phyloP scores from a whole-genome alignment of 768 basidiomycete species.

The Holtermanniella nyarrowii region DNA sequence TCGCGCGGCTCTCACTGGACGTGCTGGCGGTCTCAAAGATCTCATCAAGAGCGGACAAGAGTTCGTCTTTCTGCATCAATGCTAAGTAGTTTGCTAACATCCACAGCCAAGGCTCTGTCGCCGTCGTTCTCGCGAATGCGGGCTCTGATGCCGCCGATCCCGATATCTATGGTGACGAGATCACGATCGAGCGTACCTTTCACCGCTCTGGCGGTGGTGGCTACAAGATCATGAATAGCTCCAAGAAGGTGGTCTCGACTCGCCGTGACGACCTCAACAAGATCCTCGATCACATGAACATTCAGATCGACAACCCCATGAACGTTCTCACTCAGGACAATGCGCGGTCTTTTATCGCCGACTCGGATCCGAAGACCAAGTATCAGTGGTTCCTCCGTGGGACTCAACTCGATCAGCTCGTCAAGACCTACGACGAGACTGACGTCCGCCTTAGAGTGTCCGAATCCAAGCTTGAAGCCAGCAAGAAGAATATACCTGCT shows the following conservation, averaged over 20 bases:
- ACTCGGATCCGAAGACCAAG: constrained; percentile 69
- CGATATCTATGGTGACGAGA: constrained; percentile 73
- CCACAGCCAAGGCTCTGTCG: constrained; percentile 59
- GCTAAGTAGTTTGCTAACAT: neutral
- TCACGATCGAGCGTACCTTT: constrained; percentile 72
- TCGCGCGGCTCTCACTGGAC: constrained; percentile 81
- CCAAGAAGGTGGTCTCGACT: constrained; percentile 55
- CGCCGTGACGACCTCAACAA: constrained; percentile 76
- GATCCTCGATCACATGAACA: constrained; percentile 91
- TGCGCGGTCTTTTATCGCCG: constrained; percentile 72
- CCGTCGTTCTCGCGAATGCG: constrained; percentile 73
- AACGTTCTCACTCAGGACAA: constrained; percentile 61
- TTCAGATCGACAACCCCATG: constrained; percentile 66
- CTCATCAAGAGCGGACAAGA: constrained; percentile 74
- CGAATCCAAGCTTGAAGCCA: neutral
- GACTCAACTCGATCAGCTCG: constrained; percentile 78
- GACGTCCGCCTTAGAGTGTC: constrained; percentile 48
- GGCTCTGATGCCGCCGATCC: constrained; percentile 82
- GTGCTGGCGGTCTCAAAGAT: constrained; percentile 70
- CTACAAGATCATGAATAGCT: constrained; percentile 57
- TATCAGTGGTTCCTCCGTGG: constrained; percentile 96
- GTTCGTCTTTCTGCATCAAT: constrained; percentile 45
- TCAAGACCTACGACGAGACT: constrained; percentile 72
- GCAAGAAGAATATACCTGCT: constrained; percentile 54
- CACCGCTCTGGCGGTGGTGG: constrained; percentile 60